These are phyloP conservation scores for Penicillium sumatraense DNA, from an alignment of 2,329 filamentous ascomycete species.

Conservation along the genomic window DNA sequence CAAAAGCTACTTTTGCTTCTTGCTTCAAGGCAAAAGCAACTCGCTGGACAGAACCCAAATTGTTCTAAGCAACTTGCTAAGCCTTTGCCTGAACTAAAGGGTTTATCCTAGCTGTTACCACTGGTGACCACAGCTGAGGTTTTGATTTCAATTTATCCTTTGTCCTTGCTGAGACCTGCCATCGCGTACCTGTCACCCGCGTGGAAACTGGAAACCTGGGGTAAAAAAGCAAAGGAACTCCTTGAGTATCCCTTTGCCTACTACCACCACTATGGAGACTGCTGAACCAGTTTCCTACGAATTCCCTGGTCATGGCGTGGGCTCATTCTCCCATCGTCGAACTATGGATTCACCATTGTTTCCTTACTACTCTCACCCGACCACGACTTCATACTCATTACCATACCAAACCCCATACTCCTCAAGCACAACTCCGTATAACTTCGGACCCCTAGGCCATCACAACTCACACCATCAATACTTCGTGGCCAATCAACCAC, in stretches of 20 bases:
- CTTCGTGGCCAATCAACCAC: conserved; percentile 37
- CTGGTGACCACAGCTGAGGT: too few species aligned
- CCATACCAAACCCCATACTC: conserved; percentile 35
- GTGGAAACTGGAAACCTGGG: background rate
- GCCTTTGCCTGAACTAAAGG: too few species aligned
- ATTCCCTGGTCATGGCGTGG: conserved; percentile 43
- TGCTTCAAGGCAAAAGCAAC: conserved; percentile 2
- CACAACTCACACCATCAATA: conserved; percentile 31
- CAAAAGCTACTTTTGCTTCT: too few species aligned
- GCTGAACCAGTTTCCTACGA: conserved; percentile 47
- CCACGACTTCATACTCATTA: conserved; percentile 40
- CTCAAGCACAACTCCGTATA: conserved; percentile 25
- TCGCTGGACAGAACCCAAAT: conserved; percentile 8
- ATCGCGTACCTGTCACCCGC: too few species aligned
- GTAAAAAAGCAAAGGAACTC: background rate
- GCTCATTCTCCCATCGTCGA: conserved; percentile 41
- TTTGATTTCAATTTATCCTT: too few species aligned
- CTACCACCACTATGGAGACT: conserved; percentile 39
- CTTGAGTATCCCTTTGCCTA: background rate
- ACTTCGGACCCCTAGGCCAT: conserved; percentile 38
- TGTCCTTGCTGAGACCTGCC: too few species aligned
- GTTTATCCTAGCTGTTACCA: conserved; percentile 2
- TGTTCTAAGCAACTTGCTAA: background rate
- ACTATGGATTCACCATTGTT: conserved; percentile 43
- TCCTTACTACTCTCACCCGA: conserved; percentile 43